Conservation (phyloP, 2,329 filamentous ascomycete species). For the Aspergillus piperis region DNA sequence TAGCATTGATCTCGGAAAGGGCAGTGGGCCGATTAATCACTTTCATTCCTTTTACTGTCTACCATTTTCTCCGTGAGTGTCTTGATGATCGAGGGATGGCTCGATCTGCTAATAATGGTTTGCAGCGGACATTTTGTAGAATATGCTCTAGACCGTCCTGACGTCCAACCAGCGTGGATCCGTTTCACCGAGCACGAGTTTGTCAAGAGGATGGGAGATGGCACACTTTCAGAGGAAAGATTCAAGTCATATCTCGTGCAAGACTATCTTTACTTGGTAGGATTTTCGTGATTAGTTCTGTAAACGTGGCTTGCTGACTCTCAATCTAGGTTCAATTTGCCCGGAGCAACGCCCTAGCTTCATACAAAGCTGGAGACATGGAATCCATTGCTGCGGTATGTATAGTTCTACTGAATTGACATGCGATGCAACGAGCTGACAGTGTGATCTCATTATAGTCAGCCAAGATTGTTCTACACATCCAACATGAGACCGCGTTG, state of each 20-base stretch:
- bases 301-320: slow-evolving; percentile 3
- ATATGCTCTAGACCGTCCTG: slow-evolving; percentile 73
- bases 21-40: slow-evolving; percentile 67
- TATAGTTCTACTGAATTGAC: neutral
- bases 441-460: slow-evolving; percentile 44
- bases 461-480: slow-evolving; percentile 72
- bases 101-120: neutral
- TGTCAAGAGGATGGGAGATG: slow-evolving; percentile 72
- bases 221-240: slow-evolving; percentile 69
- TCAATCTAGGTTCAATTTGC: slow-evolving; percentile 73
- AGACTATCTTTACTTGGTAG: slow-evolving; percentile 84
- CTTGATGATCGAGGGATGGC: neutral
- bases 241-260: slow-evolving; percentile 91
- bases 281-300: slow-evolving; percentile 20
- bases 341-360: slow-evolving; percentile 78
- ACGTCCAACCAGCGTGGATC: slow-evolving; percentile 74
- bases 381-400: slow-evolving; percentile 70
- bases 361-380: slow-evolving; percentile 78
- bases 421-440: neutral
- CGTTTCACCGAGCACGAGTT: slow-evolving; percentile 80
- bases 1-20: slow-evolving; percentile 57
- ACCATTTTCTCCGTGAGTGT: slow-evolving; percentile 58
- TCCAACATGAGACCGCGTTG: slow-evolving; percentile 75
- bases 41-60: slow-evolving; percentile 63
- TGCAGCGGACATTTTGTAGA: slow-evolving; percentile 75